Evolutionary conservation across 441 rosid genomes (phyloP).

Genomic region (Gossypium schwendimanii): DNA sequence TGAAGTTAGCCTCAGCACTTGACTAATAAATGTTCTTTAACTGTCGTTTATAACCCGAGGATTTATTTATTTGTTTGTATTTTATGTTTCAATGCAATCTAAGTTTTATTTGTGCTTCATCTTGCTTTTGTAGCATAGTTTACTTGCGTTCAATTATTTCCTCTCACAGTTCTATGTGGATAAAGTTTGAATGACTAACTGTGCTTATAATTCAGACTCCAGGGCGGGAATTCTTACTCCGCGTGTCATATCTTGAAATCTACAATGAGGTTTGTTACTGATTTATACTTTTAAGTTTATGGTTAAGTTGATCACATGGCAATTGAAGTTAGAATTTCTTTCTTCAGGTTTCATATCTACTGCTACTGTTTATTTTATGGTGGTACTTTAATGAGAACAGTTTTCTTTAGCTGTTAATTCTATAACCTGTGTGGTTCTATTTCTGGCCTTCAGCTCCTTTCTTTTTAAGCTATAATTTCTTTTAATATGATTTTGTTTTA

Average conservation of each 20-base stretch:
- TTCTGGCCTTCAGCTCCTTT: slow-evolving; percentile 3
- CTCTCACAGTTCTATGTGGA: neutral
- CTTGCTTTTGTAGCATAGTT: neutral
- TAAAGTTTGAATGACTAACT: slow-evolving; percentile 18
- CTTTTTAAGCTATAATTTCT: neutral
- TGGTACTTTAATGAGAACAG: neutral
- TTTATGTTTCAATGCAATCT: neutral
- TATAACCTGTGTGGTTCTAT: neutral
- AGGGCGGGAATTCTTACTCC: slow-evolving; percentile 93
- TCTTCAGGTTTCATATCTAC: neutral
- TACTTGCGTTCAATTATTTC: neutral
- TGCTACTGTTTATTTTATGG: neutral
- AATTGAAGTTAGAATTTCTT: neutral
- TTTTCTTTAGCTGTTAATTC: neutral
- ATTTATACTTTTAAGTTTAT: slow-evolving; percentile 18
- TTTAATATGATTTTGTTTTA: slow-evolving; percentile 14
- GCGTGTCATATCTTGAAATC: slow-evolving; percentile 98
- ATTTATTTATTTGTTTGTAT: neutral
- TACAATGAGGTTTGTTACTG: slow-evolving; percentile 73
- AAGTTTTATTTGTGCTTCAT: neutral
- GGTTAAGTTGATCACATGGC: neutral
- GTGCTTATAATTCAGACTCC: slow-evolving; percentile 65
- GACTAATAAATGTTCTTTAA: neutral
- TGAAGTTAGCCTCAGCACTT: neutral
- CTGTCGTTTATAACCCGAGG: neutral